Conservation (phyloP, 2,329 filamentous ascomycete species). For the Alternaria consortialis region DNA sequence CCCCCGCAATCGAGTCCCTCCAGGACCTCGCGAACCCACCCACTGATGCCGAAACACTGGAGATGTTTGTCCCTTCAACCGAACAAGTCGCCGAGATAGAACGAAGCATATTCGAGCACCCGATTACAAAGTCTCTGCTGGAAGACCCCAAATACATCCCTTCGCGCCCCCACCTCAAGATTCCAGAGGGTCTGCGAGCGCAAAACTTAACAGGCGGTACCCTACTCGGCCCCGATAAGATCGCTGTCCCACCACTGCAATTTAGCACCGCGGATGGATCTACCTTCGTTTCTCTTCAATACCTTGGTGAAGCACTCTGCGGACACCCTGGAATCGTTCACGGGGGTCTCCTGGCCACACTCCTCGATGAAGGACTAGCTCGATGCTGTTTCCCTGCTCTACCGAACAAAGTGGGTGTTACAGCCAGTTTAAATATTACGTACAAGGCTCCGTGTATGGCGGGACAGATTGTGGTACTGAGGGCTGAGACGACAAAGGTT, state of each 20-base stretch:
- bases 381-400: slow-evolving; percentile 88
- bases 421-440: slow-evolving; percentile 82
- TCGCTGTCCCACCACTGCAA: slow-evolving; percentile 81
- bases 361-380: slow-evolving; percentile 89
- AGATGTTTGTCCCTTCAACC: slow-evolving; percentile 69
- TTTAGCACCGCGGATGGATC: slow-evolving; percentile 70
- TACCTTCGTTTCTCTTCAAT: slow-evolving; percentile 70
- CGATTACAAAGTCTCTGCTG: slow-evolving; percentile 75
- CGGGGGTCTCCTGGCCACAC: slow-evolving; percentile 88
- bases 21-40: slow-evolving; percentile 63
- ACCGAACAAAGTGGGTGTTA: slow-evolving; percentile 85
- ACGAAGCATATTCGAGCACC: slow-evolving; percentile 76
- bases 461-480: slow-evolving; percentile 77
- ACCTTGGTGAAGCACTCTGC: slow-evolving; percentile 81
- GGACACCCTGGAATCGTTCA: slow-evolving; percentile 92
- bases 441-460: slow-evolving; percentile 84
- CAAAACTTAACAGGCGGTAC: slow-evolving; percentile 86
- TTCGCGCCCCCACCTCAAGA: slow-evolving; percentile 85
- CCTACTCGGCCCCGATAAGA: slow-evolving; percentile 75
- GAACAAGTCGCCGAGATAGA: slow-evolving; percentile 67
- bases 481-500: slow-evolving; percentile 81
- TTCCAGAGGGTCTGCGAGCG: slow-evolving; percentile 72
- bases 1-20: slow-evolving; percentile 61
- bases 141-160: slow-evolving; percentile 73
- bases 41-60: slow-evolving; percentile 77